phyloP scores from a whole-genome alignment of 2,329 filamentous ascomycete species.

The Aaosphaeria arxii region DNA sequence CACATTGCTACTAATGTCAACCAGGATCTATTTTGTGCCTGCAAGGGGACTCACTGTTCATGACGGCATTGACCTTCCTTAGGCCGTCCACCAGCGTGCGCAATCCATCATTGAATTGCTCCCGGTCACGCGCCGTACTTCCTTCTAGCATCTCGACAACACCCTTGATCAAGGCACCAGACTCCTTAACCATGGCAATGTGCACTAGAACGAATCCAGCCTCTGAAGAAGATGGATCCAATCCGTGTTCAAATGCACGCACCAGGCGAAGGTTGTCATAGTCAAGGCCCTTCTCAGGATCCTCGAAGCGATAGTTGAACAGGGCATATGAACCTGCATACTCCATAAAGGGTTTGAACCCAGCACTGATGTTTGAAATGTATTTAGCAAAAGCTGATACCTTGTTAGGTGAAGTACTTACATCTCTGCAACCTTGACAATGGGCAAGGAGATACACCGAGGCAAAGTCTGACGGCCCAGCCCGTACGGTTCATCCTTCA shows the following conservation, averaged over 20 bases:
- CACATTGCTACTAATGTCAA: conserved; percentile 66
- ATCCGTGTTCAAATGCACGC: conserved; percentile 85
- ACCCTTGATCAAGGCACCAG: conserved; percentile 72
- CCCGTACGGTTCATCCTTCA: conserved; percentile 69
- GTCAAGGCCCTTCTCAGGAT: conserved; percentile 51
- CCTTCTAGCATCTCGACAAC: conserved; percentile 64
- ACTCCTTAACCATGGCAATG: conserved; percentile 91
- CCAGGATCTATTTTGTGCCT: background rate
- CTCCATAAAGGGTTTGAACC: conserved; percentile 92
- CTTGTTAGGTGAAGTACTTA: conserved; percentile 51
- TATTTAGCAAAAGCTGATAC: background rate
- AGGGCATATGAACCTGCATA: conserved; percentile 64
- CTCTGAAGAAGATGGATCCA: conserved; percentile 83
- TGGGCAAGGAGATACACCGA: conserved; percentile 71
- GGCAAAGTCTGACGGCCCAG: conserved; percentile 73
- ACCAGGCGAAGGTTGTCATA: conserved; percentile 74
- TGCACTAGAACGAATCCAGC: conserved; percentile 96
- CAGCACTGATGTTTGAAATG: conserved; percentile 43
- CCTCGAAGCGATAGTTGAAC: conserved; percentile 62
- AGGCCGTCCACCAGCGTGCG: conserved; percentile 57
- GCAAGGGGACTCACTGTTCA: conserved; percentile 60
- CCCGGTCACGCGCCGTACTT: conserved; percentile 43
- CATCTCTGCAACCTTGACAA: conserved; percentile 81
- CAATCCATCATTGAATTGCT: conserved; percentile 57
- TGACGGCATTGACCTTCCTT: conserved; percentile 70